Conservation (phyloP, 805 yeast genomes). For the Aciculoconidium aculeatum region DNA sequence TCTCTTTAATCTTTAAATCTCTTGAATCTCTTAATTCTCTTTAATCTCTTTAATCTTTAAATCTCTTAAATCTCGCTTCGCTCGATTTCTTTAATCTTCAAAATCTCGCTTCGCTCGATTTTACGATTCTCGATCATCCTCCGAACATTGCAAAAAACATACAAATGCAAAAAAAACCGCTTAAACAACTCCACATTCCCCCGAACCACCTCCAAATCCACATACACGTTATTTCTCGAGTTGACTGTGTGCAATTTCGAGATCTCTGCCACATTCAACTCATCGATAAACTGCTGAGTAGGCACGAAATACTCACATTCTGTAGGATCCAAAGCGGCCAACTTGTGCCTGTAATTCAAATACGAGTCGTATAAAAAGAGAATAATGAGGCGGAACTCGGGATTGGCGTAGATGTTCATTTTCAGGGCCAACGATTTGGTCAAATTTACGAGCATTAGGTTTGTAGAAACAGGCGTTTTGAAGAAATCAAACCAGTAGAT, state of each 20-base stretch:
- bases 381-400: constrained; percentile 8
- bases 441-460: constrained; percentile 8
- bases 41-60: not conserved
- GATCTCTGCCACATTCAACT: constrained; percentile 1
- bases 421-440: constrained; percentile 5
- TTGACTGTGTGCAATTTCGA: not conserved
- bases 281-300: not conserved
- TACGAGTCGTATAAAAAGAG: constrained; percentile 13
- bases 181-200: constrained; percentile 3
- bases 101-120: not conserved
- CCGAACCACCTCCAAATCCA: not conserved
- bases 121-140: not conserved
- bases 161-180: constrained; percentile 3
- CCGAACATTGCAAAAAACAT: constrained; percentile 5
- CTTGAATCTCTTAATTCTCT: too few species aligned
- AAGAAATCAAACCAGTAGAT: constrained; percentile 10
- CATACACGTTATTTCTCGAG: not conserved
- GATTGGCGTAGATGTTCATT: constrained; percentile 6
- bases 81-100: not conserved
- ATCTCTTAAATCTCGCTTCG: constrained; percentile 1
- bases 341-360: constrained; percentile 1
- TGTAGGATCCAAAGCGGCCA: too few species aligned
- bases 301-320: constrained; percentile 2
- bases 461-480: constrained; percentile 10
- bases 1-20: too few species aligned